phyloP scores from a whole-genome alignment of 805 yeast genomes.

The Candida caryicola region DNA sequence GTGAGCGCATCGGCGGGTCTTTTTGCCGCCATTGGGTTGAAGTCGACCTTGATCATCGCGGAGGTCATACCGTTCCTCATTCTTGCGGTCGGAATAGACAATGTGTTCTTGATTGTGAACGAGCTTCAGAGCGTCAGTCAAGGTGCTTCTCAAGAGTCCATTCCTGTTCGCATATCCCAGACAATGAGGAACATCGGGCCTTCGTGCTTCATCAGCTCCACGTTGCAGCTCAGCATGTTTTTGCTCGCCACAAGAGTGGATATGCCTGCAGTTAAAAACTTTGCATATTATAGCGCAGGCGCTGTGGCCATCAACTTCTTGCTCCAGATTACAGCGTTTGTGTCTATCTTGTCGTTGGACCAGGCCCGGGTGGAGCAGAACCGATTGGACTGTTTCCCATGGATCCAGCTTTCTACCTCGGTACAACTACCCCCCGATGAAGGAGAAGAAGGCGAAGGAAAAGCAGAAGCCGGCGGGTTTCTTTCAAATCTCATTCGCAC shows the following conservation, averaged over 20 bases:
- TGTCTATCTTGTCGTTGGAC: constrained; percentile 67
- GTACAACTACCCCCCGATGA: constrained; percentile 11
- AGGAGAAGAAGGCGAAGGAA: constrained; percentile 8
- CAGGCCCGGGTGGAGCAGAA: constrained; percentile 57
- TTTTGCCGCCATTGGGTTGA: constrained; percentile 70
- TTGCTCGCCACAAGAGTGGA: constrained; percentile 73
- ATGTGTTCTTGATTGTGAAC: constrained; percentile 81
- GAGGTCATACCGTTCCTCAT: constrained; percentile 94
- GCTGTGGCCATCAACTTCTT: constrained; percentile 75
- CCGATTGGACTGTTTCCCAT: constrained; percentile 62
- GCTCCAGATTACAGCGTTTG: constrained; percentile 78
- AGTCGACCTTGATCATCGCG: constrained; percentile 88
- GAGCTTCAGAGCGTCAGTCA: constrained; percentile 61
- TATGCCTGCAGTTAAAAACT: constrained; percentile 96
- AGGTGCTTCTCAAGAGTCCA: constrained; percentile 34
- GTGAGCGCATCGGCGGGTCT: constrained; percentile 82
- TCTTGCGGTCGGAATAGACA: constrained; percentile 94
- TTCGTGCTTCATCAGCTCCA: constrained; percentile 72
- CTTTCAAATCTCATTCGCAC: constrained; percentile 39
- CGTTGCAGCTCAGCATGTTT: constrained; percentile 78
- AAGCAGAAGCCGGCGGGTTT: constrained; percentile 11
- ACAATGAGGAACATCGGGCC: constrained; percentile 82
- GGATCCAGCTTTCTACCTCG: constrained; percentile 26
- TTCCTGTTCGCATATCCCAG: constrained; percentile 58
- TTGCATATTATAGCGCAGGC: constrained; percentile 87